Evolutionary conservation across 2,329 filamentous ascomycete genomes (phyloP).

Genomic region (Botrytis hyacinthi): DNA sequence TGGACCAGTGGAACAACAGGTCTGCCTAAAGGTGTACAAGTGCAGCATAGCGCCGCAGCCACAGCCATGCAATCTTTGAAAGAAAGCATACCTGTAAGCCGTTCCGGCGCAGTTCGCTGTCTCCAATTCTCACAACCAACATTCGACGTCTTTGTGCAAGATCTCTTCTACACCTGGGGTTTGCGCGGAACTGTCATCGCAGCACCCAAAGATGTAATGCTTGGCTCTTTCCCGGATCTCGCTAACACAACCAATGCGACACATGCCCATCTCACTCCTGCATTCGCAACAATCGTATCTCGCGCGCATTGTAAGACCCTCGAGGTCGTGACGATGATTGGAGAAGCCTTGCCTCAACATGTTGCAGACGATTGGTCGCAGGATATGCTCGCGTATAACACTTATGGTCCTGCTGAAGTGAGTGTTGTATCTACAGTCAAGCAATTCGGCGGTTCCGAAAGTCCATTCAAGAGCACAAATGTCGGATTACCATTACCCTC

Average conservation of each 20-base stretch:
- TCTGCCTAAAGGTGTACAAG: slow-evolving; percentile 28
- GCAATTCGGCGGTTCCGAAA: slow-evolving; percentile 1
- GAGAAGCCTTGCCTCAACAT: slow-evolving; percentile 7
- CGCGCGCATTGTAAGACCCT: slow-evolving; percentile 2
- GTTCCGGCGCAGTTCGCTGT: not conserved
- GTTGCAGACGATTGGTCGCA: slow-evolving; percentile 32
- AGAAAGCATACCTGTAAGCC: not conserved
- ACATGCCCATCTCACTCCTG: slow-evolving; percentile 13
- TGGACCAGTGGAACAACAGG: slow-evolving; percentile 28
- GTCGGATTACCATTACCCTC: slow-evolving; percentile 7
- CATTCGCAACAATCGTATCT: slow-evolving; percentile 12
- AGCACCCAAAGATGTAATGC: slow-evolving; percentile 13
- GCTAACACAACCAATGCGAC: slow-evolving; percentile 1
- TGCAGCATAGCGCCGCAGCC: slow-evolving; percentile 23
- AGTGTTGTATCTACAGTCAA: slow-evolving; percentile 25
- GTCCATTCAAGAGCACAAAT: not conserved
- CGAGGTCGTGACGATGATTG: slow-evolving; percentile 10
- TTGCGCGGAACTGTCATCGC: slow-evolving; percentile 13
- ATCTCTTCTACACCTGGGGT: slow-evolving; percentile 13
- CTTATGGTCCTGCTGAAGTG: slow-evolving; percentile 19
- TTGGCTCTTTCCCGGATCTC: slow-evolving; percentile 9
- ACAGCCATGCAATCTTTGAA: slow-evolving; percentile 5
- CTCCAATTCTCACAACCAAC: slow-evolving; percentile 12
- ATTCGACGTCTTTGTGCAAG: slow-evolving; percentile 15
- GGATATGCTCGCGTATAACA: slow-evolving; percentile 1